phyloP scores from a whole-genome alignment of 1,284 basidiomycete genomes.

The Pseudozyma flocculosa region DNA sequence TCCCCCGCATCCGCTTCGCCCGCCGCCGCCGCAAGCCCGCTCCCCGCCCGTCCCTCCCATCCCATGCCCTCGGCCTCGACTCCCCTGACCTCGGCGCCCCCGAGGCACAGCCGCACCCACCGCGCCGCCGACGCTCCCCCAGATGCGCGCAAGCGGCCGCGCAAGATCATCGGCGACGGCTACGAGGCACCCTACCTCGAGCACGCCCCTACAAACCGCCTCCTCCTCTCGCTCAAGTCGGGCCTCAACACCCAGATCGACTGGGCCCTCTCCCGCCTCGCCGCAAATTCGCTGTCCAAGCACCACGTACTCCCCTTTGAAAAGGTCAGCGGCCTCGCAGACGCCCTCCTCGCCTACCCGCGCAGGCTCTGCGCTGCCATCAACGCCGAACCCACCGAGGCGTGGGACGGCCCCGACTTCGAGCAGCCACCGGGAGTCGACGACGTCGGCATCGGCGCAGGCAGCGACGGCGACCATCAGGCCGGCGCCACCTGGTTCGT shows the following conservation, averaged over 20 bases:
- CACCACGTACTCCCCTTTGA: slow-evolving; percentile 28
- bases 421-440: slow-evolving; percentile 27
- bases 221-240: slow-evolving; percentile 48
- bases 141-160: too few species aligned
- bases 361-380: slow-evolving; percentile 37
- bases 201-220: slow-evolving; percentile 47
- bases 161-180: slow-evolving; percentile 22
- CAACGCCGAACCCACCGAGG: slow-evolving; percentile 18
- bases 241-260: slow-evolving; percentile 52
- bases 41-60: too few species aligned
- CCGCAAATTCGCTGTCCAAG: slow-evolving; percentile 11
- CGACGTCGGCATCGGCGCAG: slow-evolving; percentile 42
- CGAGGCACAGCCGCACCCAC: too few species aligned
- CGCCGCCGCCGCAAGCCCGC: too few species aligned
- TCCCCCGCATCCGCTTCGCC: too few species aligned
- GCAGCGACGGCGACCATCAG: slow-evolving; percentile 27
- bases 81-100: too few species aligned
- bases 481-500: slow-evolving; percentile 8
- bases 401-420: slow-evolving; percentile 40
- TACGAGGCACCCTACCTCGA: slow-evolving; percentile 35
- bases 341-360: slow-evolving; percentile 40
- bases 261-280: slow-evolving; percentile 50
- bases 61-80: too few species aligned
- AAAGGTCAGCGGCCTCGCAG: slow-evolving; percentile 42
- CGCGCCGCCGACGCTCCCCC: too few species aligned